These are phyloP conservation scores for Cryphonectria naterciae DNA, from an alignment of 2,329 filamentous ascomycete species.

Conservation along the genomic window DNA sequence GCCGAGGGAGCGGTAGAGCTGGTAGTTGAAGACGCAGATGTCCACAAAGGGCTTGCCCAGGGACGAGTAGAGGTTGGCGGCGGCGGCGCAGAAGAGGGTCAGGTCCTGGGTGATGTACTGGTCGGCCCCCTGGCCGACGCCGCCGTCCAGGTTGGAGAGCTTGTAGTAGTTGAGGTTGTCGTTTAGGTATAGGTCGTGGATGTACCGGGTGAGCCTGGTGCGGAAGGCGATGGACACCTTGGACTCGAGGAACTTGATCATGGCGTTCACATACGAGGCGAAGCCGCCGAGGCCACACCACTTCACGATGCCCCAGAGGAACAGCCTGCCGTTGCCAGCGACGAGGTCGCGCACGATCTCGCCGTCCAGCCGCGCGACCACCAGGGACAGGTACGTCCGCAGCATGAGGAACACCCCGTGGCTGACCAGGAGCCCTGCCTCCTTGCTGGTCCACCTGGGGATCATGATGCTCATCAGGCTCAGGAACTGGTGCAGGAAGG, in stretches of 20 bases:
- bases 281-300: slow-evolving; percentile 95
- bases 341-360: slow-evolving; percentile 96
- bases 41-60: slow-evolving; percentile 98
- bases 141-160: slow-evolving; percentile 87
- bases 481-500: slow-evolving; percentile 95
- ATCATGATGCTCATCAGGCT: slow-evolving; percentile 98
- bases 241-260: slow-evolving; percentile 97
- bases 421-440: slow-evolving; percentile 85
- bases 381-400: slow-evolving; percentile 88
- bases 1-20: slow-evolving; percentile 88
- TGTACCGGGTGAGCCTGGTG: slow-evolving; percentile 91
- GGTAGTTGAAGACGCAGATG: slow-evolving; percentile 96
- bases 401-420: slow-evolving; percentile 90
- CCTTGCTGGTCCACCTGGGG: slow-evolving; percentile 92
- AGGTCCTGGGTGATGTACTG: slow-evolving; percentile 98
- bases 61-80: slow-evolving; percentile 91
- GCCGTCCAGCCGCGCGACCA: slow-evolving; percentile 91
- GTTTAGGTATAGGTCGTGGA: slow-evolving; percentile 95
- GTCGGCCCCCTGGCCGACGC: slow-evolving; percentile 87
- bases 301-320: slow-evolving; percentile 87
- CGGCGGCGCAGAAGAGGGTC: slow-evolving; percentile 90
- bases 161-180: slow-evolving; percentile 97
- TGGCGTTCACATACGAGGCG: slow-evolving; percentile 96
- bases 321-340: slow-evolving; percentile 87
- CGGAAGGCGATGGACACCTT: slow-evolving; percentile 99